A percentile compares a stretch with the other conserved stretches of the same genome.
Evolutionary conservation across 768 basidiomycete genomes (phyloP).

Genomic region (Suillus brevipes): DNA sequence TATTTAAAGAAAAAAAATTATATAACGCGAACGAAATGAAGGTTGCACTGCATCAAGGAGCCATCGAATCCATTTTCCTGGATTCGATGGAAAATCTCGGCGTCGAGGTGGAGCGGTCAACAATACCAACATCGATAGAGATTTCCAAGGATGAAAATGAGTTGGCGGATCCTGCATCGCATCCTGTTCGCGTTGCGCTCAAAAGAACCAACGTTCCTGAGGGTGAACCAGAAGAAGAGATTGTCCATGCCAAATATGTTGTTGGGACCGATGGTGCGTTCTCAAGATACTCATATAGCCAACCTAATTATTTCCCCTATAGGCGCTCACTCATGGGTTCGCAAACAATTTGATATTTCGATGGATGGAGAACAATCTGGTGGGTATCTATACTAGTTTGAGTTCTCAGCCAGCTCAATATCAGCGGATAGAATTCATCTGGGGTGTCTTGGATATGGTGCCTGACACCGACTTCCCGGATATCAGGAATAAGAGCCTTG

Average conservation of each 20-base stretch:
- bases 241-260: conserved; percentile 71
- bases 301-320: conserved; percentile 7
- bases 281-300: neutral
- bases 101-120: conserved; percentile 35
- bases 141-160: conserved; percentile 27
- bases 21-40: conserved; percentile 12
- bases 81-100: conserved; percentile 34
- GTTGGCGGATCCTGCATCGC: conserved; percentile 22
- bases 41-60: conserved; percentile 37
- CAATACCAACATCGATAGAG: conserved; percentile 28
- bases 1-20: neutral
- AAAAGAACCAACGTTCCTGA: conserved; percentile 26
- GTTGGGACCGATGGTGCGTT: conserved; percentile 70
- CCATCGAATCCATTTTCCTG: conserved; percentile 34
- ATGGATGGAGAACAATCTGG: conserved; percentile 78
- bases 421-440: conserved; percentile 34
- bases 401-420: neutral
- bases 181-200: conserved; percentile 27
- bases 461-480: conserved; percentile 57
- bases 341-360: conserved; percentile 59
- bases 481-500: conserved; percentile 45
- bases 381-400: conserved; percentile 11
- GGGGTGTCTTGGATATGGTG: conserved; percentile 48
- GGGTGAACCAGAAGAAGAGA: conserved; percentile 44
- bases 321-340: conserved; percentile 86